Evolutionary conservation across 768 basidiomycete genomes (phyloP).

Genomic region (Lentinula sp.): DNA sequence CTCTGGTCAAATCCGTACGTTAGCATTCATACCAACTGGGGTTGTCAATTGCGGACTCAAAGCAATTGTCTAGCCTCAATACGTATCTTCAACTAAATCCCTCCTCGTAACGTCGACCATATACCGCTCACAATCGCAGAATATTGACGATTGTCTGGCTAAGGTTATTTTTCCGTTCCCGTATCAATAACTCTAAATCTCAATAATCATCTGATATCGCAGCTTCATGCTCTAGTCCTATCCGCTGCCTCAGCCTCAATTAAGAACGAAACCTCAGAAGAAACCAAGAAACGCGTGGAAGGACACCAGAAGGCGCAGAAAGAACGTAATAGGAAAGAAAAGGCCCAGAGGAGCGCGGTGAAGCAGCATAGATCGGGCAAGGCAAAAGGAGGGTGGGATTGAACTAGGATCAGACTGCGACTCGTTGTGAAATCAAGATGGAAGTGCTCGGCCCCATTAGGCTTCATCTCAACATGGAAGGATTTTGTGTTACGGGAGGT

Average conservation of each 20-base stretch:
- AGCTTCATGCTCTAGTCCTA: constrained; percentile 53
- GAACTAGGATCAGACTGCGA: neutral
- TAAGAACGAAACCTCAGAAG: constrained; percentile 48
- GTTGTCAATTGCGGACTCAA: no score
- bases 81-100: constrained; percentile 61
- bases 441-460: no score
- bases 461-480: no score
- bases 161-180: constrained; percentile 37
- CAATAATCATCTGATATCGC: neutral
- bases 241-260: constrained; percentile 39
- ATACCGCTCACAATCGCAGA: constrained; percentile 74
- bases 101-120: constrained; percentile 64
- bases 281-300: constrained; percentile 50
- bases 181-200: neutral
- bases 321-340: constrained; percentile 40
- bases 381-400: neutral
- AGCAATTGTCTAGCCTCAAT: constrained; percentile 42
- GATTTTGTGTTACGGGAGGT: no score
- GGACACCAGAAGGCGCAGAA: constrained; percentile 38
- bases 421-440: no score
- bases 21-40: no score
- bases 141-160: constrained; percentile 62
- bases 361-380: constrained; percentile 27
- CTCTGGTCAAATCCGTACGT: constrained; percentile 45
- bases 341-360: constrained; percentile 45